These are phyloP conservation scores for Eutrema yunnanense DNA, from an alignment of 345 rosid species.

Conservation along the genomic window DNA sequence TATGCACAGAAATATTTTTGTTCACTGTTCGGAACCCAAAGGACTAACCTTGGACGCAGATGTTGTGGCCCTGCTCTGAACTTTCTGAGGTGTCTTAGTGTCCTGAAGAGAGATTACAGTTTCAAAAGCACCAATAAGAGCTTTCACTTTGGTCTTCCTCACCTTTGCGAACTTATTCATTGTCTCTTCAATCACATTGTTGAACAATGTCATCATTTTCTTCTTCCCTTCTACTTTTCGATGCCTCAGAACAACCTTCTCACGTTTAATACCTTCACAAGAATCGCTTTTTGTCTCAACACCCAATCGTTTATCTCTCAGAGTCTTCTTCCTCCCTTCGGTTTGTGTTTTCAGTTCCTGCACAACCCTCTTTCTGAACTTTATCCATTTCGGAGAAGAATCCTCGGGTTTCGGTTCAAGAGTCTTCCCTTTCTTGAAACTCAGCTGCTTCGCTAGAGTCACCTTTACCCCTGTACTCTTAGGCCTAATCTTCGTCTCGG, in stretches of 20 bases:
- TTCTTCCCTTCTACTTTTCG: slow-evolving; percentile 38
- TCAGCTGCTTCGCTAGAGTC: slow-evolving; percentile 24
- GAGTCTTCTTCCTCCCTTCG: slow-evolving; percentile 23
- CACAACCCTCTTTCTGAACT: slow-evolving; percentile 39
- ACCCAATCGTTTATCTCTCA: slow-evolving; percentile 17
- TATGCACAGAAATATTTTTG: not conserved
- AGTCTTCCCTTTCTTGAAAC: slow-evolving; percentile 54
- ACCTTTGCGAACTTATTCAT: slow-evolving; percentile 50
- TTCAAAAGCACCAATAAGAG: slow-evolving; percentile 90
- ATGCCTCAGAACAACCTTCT: slow-evolving; percentile 46
- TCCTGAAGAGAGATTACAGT: slow-evolving; percentile 71
- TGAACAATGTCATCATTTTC: slow-evolving; percentile 43
- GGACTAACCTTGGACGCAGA: slow-evolving; percentile 19
- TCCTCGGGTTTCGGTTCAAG: slow-evolving; percentile 40
- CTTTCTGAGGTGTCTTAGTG: slow-evolving; percentile 28
- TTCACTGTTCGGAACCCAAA: slow-evolving; percentile 4
- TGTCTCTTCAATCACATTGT: slow-evolving; percentile 78
- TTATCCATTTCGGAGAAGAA: slow-evolving; percentile 43
- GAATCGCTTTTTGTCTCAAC: not conserved
- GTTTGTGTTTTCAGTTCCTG: slow-evolving; percentile 31
- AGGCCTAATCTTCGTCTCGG: slow-evolving; percentile 21
- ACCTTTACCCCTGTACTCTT: slow-evolving; percentile 23
- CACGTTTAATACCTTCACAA: slow-evolving; percentile 21
- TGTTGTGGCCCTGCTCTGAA: slow-evolving; percentile 23
- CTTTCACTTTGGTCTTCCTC: slow-evolving; percentile 77